Evolutionary conservation across 768 basidiomycete genomes (phyloP).

Genomic region (Terana coerulea): DNA sequence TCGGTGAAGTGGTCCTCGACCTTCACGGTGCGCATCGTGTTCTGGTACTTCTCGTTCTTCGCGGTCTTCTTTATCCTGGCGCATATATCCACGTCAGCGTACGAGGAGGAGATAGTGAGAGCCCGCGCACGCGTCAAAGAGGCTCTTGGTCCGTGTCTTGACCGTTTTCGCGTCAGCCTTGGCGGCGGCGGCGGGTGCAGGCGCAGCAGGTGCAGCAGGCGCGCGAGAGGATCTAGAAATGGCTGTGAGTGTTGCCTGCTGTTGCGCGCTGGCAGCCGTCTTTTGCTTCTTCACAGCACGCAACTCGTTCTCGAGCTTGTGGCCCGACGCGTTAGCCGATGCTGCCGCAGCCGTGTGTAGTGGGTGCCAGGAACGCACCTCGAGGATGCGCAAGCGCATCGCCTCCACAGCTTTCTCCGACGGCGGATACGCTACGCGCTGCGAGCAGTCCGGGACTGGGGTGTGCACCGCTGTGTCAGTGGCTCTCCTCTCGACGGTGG

Average conservation of each 20-base stretch:
- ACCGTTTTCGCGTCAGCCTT: slow-evolving; percentile 12
- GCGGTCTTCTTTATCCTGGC: slow-evolving; percentile 13
- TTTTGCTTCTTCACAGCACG: slow-evolving; percentile 12
- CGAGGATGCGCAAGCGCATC: slow-evolving; percentile 9
- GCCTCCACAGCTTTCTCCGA: slow-evolving; percentile 12
- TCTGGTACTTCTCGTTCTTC: slow-evolving; percentile 11
- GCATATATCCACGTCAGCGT: no score
- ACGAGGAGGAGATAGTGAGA: no score
- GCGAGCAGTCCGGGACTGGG: slow-evolving; percentile 3
- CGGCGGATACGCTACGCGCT: slow-evolving; percentile 8
- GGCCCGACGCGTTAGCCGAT: background rate
- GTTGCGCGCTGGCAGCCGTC: background rate
- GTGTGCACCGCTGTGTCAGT: background rate
- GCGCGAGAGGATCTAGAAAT: slow-evolving; percentile 4
- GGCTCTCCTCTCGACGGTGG: no score
- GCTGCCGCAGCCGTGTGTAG: background rate
- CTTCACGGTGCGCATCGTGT: slow-evolving; percentile 2
- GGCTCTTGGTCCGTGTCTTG: slow-evolving; percentile 11
- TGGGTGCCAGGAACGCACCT: slow-evolving; percentile 9
- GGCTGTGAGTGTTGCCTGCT: background rate
- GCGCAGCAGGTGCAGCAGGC: no score
- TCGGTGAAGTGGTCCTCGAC: slow-evolving; percentile 12
- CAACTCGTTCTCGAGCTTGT: slow-evolving; percentile 14
- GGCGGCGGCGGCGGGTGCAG: background rate
- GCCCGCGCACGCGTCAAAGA: slow-evolving; percentile 11